Conservation (phyloP, 2,329 filamentous ascomycete species). For the Stagonosporopsis tanaceti region DNA sequence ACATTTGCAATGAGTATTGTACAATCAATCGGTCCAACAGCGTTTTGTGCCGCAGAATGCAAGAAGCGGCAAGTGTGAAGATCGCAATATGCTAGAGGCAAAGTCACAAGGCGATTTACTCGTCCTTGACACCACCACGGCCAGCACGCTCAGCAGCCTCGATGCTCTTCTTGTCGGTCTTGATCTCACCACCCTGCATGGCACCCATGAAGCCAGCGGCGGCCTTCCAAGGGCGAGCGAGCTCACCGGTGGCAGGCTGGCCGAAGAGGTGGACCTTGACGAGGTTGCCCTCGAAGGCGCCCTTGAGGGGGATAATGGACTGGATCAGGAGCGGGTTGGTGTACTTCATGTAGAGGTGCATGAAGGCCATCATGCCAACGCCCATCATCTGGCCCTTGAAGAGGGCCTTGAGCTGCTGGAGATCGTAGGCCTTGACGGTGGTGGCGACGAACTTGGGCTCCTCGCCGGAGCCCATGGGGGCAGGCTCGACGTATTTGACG, state of each 20-base stretch:
- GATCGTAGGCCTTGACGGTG: slow-evolving; percentile 94
- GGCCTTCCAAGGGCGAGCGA: slow-evolving; percentile 96
- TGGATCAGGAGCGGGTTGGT: slow-evolving; percentile 99
- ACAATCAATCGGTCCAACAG: background rate
- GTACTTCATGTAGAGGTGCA: slow-evolving; percentile 99
- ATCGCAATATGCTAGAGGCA: background rate
- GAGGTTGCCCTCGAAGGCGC: slow-evolving; percentile 92
- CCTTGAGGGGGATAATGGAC: slow-evolving; percentile 97
- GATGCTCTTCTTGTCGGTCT: slow-evolving; percentile 77
- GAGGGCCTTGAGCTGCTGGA: slow-evolving; percentile 80
- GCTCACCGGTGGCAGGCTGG: slow-evolving; percentile 83
- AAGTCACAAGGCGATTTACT: slow-evolving; percentile 46
- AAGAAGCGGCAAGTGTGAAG: background rate
- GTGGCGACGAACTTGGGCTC: slow-evolving; percentile 97
- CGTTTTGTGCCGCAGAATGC: background rate
- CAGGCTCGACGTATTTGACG: slow-evolving; percentile 97
- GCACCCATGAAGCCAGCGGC: slow-evolving; percentile 82
- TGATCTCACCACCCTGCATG: slow-evolving; percentile 74
- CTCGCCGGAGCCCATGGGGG: slow-evolving; percentile 90
- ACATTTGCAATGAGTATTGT: slow-evolving; percentile 3
- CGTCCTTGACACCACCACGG: slow-evolving; percentile 61
- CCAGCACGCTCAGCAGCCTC: slow-evolving; percentile 61
- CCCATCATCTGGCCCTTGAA: slow-evolving; percentile 96
- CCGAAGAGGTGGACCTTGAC: slow-evolving; percentile 95
- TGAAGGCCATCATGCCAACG: slow-evolving; percentile 95